Conservation (phyloP, 768 basidiomycete species). For the Mycena kentingensis region DNA sequence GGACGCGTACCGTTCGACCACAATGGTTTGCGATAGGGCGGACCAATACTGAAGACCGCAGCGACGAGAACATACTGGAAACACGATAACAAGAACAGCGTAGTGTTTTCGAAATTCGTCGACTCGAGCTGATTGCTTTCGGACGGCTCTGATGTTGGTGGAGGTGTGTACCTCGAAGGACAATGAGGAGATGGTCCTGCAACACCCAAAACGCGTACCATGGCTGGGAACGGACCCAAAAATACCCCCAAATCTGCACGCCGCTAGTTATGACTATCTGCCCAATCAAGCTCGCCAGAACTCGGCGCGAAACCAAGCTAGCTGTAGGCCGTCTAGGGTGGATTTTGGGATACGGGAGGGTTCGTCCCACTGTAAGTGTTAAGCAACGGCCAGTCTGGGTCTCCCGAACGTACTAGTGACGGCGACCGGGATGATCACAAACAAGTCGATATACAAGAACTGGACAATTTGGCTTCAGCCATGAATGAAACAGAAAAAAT, state of each 20-base stretch:
- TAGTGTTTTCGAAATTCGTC: slow-evolving; percentile 89
- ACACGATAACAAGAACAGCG: slow-evolving; percentile 89
- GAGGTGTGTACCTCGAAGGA: slow-evolving; percentile 75
- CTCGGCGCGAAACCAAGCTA: slow-evolving; percentile 93
- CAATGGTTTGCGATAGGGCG: slow-evolving; percentile 93
- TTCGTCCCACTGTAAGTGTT: slow-evolving; percentile 80
- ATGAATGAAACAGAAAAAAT: slow-evolving; percentile 22
- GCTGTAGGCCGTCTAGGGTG: slow-evolving; percentile 92
- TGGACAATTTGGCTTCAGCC: slow-evolving; percentile 29
- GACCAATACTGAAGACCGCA: slow-evolving; percentile 96
- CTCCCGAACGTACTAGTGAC: slow-evolving; percentile 75
- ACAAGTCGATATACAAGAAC: slow-evolving; percentile 97
- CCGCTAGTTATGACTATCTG: slow-evolving; percentile 86
- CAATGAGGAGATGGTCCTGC: background rate
- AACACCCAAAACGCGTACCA: slow-evolving; percentile 58
- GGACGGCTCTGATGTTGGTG: slow-evolving; percentile 47
- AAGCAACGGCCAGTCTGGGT: slow-evolving; percentile 4
- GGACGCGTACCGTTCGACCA: slow-evolving; percentile 82
- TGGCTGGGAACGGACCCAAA: slow-evolving; percentile 82
- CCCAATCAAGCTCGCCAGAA: slow-evolving; percentile 89
- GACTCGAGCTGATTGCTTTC: slow-evolving; percentile 76
- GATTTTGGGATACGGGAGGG: slow-evolving; percentile 84
- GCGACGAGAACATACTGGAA: slow-evolving; percentile 99
- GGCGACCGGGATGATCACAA: slow-evolving; percentile 96
- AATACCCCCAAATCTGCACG: slow-evolving; percentile 83